phyloP scores from a whole-genome alignment of 352 stramenopile species.

The Stramenopiles sp. region DNA sequence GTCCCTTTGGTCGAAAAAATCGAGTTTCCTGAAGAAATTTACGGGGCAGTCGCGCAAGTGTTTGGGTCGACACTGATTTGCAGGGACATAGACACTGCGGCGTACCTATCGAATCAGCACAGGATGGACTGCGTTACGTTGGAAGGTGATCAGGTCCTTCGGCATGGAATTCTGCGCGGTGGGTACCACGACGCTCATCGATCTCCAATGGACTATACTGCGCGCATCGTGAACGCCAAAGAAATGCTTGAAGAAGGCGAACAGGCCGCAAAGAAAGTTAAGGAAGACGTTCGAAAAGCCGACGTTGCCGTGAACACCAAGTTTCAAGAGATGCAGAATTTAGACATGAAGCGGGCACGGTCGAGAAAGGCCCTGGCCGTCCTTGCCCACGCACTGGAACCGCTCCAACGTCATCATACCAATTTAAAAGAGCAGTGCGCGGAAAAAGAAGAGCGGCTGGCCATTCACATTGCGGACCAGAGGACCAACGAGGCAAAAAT shows the following conservation, averaged over 20 bases:
- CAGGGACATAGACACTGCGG: conserved; percentile 55
- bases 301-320: conserved; percentile 59
- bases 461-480: too few species aligned
- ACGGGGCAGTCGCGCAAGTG: conserved; percentile 72
- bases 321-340: conserved; percentile 53
- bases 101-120: conserved; percentile 12
- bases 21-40: conserved; percentile 52
- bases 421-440: too few species aligned
- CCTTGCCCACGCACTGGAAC: too few species aligned
- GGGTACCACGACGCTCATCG: conserved; percentile 76
- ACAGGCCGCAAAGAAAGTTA: conserved; percentile 49
- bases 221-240: conserved; percentile 52
- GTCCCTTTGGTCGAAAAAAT: conserved; percentile 59
- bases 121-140: conserved; percentile 92
- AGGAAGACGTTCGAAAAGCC: conserved; percentile 59
- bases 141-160: conserved; percentile 89
- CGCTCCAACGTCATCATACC: too few species aligned
- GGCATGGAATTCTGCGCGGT: conserved; percentile 82
- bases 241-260: conserved; percentile 41
- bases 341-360: conserved; percentile 47
- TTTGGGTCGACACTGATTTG: conserved; percentile 94
- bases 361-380: conserved; percentile 42
- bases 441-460: too few species aligned
- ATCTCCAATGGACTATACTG: conserved; percentile 48
- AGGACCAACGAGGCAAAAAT: too few species aligned